Evolutionary conservation across 2,329 filamentous ascomycete genomes (phyloP).

Genomic region (Fusarium austroafricanum): DNA sequence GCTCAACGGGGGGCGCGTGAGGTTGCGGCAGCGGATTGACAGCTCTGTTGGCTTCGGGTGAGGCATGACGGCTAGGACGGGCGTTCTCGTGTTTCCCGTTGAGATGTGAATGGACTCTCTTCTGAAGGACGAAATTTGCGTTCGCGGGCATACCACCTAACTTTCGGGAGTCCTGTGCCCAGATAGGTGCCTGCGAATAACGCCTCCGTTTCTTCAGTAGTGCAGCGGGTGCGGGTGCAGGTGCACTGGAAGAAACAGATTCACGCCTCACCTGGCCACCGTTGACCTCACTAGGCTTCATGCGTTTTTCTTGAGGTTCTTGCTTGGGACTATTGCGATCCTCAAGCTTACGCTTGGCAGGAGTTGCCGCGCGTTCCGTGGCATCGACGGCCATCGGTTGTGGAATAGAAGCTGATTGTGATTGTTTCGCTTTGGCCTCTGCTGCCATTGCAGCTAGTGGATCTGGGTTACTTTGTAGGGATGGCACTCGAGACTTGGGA

Average conservation of each 20-base stretch:
- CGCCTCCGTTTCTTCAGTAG: slow-evolving; percentile 55
- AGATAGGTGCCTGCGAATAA: slow-evolving; percentile 57
- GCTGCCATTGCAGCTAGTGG: slow-evolving; percentile 43
- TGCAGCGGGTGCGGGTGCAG: slow-evolving; percentile 51
- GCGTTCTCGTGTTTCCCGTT: slow-evolving; percentile 55
- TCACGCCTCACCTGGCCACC: slow-evolving; percentile 49
- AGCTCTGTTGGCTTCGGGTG: slow-evolving; percentile 41
- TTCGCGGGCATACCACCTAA: slow-evolving; percentile 49
- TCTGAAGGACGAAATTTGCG: slow-evolving; percentile 46
- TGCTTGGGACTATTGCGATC: slow-evolving; percentile 59
- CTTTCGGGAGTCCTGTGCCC: slow-evolving; percentile 58
- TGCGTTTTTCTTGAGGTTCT: slow-evolving; percentile 59
- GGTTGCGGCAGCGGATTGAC: slow-evolving; percentile 27
- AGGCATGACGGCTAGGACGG: slow-evolving; percentile 58
- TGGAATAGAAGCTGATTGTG: slow-evolving; percentile 29
- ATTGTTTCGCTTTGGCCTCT: slow-evolving; percentile 42
- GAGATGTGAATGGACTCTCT: slow-evolving; percentile 43
- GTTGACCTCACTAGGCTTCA: slow-evolving; percentile 63
- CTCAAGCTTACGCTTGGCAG: slow-evolving; percentile 56
- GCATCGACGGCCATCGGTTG: slow-evolving; percentile 48
- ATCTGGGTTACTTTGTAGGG: slow-evolving; percentile 60
- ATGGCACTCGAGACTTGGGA: slow-evolving; percentile 76
- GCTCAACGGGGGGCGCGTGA: slow-evolving; percentile 41
- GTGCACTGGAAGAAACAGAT: slow-evolving; percentile 48
- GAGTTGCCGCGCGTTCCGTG: slow-evolving; percentile 50